Conservation (phyloP, 2,329 filamentous ascomycete genomes). For the Microdochium nivale region DNA sequence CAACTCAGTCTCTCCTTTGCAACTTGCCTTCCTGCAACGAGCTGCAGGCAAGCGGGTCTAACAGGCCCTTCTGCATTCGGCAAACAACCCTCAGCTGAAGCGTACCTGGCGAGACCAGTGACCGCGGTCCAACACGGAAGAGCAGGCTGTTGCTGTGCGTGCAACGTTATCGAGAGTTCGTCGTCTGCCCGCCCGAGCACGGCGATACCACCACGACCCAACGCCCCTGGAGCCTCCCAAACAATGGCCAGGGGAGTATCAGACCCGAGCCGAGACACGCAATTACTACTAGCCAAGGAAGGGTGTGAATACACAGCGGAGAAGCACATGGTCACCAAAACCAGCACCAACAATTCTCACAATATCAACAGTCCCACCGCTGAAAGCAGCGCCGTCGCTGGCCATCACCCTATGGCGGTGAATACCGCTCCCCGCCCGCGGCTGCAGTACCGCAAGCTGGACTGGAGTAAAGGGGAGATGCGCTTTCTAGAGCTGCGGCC, state of each 20-base stretch:
- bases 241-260: too few relatives aligned
- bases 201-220: too few relatives aligned
- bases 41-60: not conserved
- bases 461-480: constrained; percentile 16
- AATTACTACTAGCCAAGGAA: too few relatives aligned
- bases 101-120: not conserved
- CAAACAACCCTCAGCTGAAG: not conserved
- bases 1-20: not conserved
- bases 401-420: not conserved
- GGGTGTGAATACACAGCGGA: too few relatives aligned
- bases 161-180: not conserved
- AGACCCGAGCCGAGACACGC: too few relatives aligned
- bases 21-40: not conserved
- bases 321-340: not conserved
- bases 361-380: not conserved
- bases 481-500: constrained; percentile 24
- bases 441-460: constrained; percentile 9
- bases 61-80: not conserved
- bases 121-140: not conserved
- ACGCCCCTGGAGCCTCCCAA: too few relatives aligned
- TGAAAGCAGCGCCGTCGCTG: not conserved
- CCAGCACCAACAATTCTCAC: not conserved
- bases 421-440: not conserved
- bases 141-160: not conserved
- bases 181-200: too few relatives aligned